phyloP scores from a whole-genome alignment of 352 stramenopile species.

The Phytopythium ostracodes region DNA sequence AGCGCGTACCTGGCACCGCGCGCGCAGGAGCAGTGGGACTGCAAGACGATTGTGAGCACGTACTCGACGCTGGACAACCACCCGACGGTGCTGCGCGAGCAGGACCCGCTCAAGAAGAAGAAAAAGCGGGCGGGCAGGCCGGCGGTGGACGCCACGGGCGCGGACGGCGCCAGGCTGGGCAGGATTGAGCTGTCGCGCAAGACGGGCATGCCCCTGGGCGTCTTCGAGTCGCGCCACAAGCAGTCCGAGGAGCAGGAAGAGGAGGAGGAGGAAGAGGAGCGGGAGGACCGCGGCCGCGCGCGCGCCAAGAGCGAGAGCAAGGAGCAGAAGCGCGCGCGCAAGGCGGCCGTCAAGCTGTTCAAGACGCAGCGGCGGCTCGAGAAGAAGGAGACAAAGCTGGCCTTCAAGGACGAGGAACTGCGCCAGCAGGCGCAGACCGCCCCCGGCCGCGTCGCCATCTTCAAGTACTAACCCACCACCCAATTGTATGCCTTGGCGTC shows the following conservation, averaged over 20 bases:
- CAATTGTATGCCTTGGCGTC: too few species aligned
- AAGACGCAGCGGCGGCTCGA: conserved; percentile 88
- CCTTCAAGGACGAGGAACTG: conserved; percentile 92
- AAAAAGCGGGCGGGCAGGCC: conserved; percentile 59
- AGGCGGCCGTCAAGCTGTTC: conserved; percentile 90
- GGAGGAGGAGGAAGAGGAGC: conserved; percentile 19
- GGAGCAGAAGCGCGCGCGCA: conserved; percentile 92
- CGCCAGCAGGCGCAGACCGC: conserved; percentile 59
- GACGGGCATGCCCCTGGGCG: conserved; percentile 93
- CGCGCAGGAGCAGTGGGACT: conserved; percentile 91
- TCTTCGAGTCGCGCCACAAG: conserved; percentile 58
- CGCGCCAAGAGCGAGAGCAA: conserved; percentile 84
- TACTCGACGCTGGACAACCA: conserved; percentile 99
- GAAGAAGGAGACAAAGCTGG: conserved; percentile 94
- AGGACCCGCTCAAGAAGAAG: conserved; percentile 59
- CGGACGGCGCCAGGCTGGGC: conserved; percentile 26
- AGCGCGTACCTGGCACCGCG: conserved; percentile 66
- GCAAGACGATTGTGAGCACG: conserved; percentile 97
- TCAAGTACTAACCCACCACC: conserved; percentile 65
- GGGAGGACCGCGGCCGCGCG: conserved; percentile 8
- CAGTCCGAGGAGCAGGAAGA: conserved; percentile 14
- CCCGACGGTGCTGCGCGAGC: conserved; percentile 87
- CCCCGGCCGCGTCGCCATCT: conserved; percentile 62
- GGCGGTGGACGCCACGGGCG: conserved; percentile 14
- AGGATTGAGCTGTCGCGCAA: conserved; percentile 92